Evolutionary conservation across 2,329 filamentous ascomycete species (phyloP), one percentile per base, ranked within the genome.

Genomic region (Aspergillus pseudoterreus): DNA sequence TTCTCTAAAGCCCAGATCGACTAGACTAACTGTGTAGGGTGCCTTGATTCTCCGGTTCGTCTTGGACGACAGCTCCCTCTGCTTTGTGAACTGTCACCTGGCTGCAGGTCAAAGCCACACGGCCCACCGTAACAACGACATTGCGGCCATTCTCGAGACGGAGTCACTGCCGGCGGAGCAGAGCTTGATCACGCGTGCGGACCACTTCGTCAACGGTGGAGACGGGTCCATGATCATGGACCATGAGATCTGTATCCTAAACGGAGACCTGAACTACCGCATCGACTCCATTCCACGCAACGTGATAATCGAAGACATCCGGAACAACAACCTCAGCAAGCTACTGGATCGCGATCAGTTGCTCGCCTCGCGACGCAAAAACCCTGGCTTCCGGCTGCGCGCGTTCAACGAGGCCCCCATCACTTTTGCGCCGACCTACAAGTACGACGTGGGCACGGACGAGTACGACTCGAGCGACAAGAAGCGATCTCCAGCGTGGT

Each of bases 231-330:
- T 96, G 86, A 89, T 99, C 52, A 79, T 97, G 52, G 94, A 99
- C 65, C 94, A 99, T 66, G 94, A 99, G 72, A 87, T 99, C n/a
- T 96, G 92, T 69, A 84, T 99, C 44, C 75, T 97, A 39, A 97
- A 97, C 63, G 94, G 94, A 24, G 94, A 99, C 68, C 80, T 99
- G 45, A 99, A 99, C 72, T 99, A 99, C 71, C 91, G 94, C 55
- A 97, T 99, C 64, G 94, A 99, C 69, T 91, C 92, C 21, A 96
- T 97, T 83, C 90, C 90, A 15, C 88, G 94, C 45, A 90, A 97
- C 63, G 91, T 89, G 0, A 92, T 99, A 3, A 87, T 97, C 49
- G 86, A 86, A 53, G 91, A 90, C 1, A 83, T 97, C 46, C 86
- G 88, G 57, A 80, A 86, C 39, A 86, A 87, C 56, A 95, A 97